phyloP scores from a whole-genome alignment of 202 grass and related monocot species.

The Carex arenaria region DNA sequence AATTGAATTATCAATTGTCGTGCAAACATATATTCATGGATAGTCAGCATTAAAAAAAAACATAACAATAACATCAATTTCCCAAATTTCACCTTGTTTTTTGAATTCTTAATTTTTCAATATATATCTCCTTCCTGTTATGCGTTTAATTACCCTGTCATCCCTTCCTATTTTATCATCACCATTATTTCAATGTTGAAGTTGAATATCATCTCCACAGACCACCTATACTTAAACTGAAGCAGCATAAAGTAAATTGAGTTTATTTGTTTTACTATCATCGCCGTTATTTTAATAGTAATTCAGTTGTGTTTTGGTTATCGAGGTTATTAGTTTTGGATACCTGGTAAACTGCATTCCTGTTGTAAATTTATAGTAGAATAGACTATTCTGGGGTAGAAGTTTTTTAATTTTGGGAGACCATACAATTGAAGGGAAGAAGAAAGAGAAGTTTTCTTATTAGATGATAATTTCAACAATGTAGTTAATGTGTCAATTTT shows the following conservation, averaged over 20 bases:
- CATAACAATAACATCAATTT: background rate
- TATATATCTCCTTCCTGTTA: background rate
- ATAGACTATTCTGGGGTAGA: background rate
- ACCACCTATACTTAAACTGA: background rate
- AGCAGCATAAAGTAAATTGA: background rate
- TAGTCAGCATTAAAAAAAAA: background rate
- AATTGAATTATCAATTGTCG: background rate
- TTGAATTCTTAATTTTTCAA: background rate
- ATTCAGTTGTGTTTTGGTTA: background rate
- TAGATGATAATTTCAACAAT: background rate
- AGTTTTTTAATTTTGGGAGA: background rate
- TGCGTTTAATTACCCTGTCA: background rate
- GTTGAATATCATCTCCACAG: background rate
- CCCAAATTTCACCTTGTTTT: background rate
- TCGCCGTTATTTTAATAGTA: background rate
- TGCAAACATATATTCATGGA: background rate
- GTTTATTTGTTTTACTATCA: background rate
- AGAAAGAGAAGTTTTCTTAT: background rate
- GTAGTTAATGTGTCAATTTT: conserved; percentile 26
- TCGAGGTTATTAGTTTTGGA: background rate
- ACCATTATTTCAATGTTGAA: background rate
- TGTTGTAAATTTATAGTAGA: background rate
- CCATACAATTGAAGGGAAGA: background rate
- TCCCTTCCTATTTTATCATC: background rate
- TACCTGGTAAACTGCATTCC: background rate